phyloP scores from a whole-genome alignment of 2,329 filamentous ascomycete species.

The Mycosphaerella sp. region DNA sequence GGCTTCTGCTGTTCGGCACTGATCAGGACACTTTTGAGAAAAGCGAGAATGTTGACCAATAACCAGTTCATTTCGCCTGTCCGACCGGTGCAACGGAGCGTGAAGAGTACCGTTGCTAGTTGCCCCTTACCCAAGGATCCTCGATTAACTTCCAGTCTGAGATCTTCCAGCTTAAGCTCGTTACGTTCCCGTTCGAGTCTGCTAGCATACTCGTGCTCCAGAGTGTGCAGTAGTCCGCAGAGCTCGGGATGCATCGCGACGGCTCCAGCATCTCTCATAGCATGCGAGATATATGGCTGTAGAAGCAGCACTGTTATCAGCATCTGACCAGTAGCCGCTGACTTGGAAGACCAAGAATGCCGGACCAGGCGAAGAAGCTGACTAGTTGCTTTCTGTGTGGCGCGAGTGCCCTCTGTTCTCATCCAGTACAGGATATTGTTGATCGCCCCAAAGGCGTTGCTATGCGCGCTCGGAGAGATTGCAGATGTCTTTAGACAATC shows the following conservation, averaged over 20 bases:
- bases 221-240: slow-evolving; percentile 59
- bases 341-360: slow-evolving; percentile 57
- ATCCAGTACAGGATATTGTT: slow-evolving; percentile 62
- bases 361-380: slow-evolving; percentile 64
- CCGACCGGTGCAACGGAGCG: slow-evolving; percentile 27
- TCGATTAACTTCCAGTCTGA: slow-evolving; percentile 43
- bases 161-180: slow-evolving; percentile 69
- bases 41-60: slow-evolving; percentile 36
- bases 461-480: slow-evolving; percentile 43
- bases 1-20: not conserved
- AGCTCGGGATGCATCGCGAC: slow-evolving; percentile 38
- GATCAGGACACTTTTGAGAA: slow-evolving; percentile 25
- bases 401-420: slow-evolving; percentile 60
- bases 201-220: slow-evolving; percentile 73
- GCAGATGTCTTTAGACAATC: slow-evolving; percentile 48
- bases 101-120: slow-evolving; percentile 15
- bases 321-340: slow-evolving; percentile 50
- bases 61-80: slow-evolving; percentile 30
- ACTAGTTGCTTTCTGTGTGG: slow-evolving; percentile 55
- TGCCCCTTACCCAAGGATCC: slow-evolving; percentile 3
- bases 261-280: slow-evolving; percentile 25
- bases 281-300: slow-evolving; percentile 36
- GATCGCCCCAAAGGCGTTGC: slow-evolving; percentile 66
- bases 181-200: slow-evolving; percentile 56
- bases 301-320: slow-evolving; percentile 64